A percentile compares a stretch with the other conserved stretches of the same genome.
Conservation (phyloP, 176 grass and related monocot species). For the Dactylis glomerata region DNA sequence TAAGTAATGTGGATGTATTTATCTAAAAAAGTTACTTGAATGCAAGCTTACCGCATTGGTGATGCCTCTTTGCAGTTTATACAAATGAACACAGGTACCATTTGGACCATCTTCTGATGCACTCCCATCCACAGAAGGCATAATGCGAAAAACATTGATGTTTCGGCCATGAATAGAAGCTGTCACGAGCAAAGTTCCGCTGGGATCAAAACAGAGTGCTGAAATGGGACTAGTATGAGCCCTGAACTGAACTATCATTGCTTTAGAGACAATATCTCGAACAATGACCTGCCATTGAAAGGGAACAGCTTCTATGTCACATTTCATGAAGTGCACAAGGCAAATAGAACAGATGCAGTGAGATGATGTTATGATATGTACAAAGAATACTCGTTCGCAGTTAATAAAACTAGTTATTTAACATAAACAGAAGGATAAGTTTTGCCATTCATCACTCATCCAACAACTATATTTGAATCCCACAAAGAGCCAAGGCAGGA, state of each 20-base stretch:
- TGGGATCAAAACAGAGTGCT: conserved; percentile 93
- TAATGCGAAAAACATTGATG: conserved; percentile 89
- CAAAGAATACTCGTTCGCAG: background rate
- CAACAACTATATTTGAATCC: conserved; percentile 1
- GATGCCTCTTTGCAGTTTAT: conserved; percentile 86
- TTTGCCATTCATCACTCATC: background rate
- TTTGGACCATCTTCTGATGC: conserved; percentile 53
- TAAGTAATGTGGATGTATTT: conserved; percentile 8
- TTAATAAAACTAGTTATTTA: background rate
- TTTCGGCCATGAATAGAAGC: conserved; percentile 89
- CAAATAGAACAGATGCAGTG: background rate
- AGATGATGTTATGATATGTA: background rate
- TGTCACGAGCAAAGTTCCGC: conserved; percentile 92
- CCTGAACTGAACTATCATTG: conserved; percentile 86
- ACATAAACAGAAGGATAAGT: background rate
- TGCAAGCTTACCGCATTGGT: conserved; percentile 72
- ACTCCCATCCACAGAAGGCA: conserved; percentile 55
- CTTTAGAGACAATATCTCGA: conserved; percentile 86
- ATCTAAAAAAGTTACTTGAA: conserved; percentile 1
- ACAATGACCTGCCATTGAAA: conserved; percentile 73
- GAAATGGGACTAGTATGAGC: conserved; percentile 96
- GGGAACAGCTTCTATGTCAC: conserved; percentile 19
- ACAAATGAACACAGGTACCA: conserved; percentile 80
- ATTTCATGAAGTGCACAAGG: conserved; percentile 22
- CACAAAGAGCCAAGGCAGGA: background rate